A percentile compares a stretch with the other conserved stretches of the same genome.
Evolutionary conservation across 306 rosid species (phyloP).

Genomic region (Chamaecrista fasciculata): DNA sequence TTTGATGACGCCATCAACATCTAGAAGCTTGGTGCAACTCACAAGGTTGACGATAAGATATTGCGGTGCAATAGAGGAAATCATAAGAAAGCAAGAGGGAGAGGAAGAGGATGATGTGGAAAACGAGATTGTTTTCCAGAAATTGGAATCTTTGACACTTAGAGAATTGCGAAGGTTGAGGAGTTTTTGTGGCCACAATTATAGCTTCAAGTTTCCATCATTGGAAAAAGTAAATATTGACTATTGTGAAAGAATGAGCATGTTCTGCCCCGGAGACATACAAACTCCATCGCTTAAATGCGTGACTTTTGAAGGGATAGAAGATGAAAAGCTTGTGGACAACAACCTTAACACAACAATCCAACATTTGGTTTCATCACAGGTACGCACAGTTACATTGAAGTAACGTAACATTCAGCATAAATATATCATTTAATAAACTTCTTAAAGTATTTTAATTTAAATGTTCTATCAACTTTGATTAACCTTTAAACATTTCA

Average conservation of each 20-base stretch:
- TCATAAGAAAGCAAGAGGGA: neutral
- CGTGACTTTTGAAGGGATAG: neutral
- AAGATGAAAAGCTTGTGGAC: neutral
- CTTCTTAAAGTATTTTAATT: too few relatives aligned
- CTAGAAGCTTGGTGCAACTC: neutral
- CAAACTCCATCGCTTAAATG: neutral
- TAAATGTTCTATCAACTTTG: too few relatives aligned
- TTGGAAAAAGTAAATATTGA: neutral
- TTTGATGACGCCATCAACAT: neutral
- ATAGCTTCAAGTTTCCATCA: neutral
- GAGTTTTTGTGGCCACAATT: neutral
- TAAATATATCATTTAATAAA: too few relatives aligned
- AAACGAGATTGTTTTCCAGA: neutral
- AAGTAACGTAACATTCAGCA: too few relatives aligned
- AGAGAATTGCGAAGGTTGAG: fast-evolving
- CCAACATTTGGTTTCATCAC: too few relatives aligned
- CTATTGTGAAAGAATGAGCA: neutral
- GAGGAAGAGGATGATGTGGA: neutral
- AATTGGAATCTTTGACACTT: neutral
- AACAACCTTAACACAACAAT: neutral
- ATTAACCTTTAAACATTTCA: too few relatives aligned
- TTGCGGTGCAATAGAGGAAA: neutral
- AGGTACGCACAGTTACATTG: neutral
- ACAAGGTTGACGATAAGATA: neutral
- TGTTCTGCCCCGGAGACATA: neutral